These are phyloP conservation scores for Apiospora saccharicola DNA, from an alignment of 2,329 filamentous ascomycete genomes.

Conservation along the genomic window DNA sequence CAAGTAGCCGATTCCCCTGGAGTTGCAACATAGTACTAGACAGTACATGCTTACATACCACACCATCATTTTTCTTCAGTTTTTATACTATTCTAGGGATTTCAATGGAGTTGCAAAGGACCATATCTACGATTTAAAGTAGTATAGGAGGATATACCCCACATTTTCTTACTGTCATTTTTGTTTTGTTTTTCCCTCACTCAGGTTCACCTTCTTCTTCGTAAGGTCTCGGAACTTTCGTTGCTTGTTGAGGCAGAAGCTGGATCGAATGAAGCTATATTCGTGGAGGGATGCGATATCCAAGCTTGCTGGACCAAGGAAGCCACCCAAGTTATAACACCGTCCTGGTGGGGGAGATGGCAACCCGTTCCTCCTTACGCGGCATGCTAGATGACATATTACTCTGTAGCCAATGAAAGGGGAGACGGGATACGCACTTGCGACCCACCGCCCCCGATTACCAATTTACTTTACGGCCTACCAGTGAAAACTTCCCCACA, in stretches of 20 bases:
- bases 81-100: constrained; percentile 12
- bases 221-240: constrained; percentile 4
- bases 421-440: constrained; percentile 5
- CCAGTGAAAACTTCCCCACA: not conserved
- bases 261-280: constrained; percentile 15
- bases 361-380: not conserved
- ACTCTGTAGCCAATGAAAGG: constrained; percentile 5
- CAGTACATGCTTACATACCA: not conserved
- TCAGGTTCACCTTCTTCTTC: not conserved
- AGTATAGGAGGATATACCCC: constrained; percentile 31
- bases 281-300: not conserved
- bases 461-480: not conserved
- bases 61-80: not conserved
- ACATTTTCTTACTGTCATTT: constrained; percentile 27
- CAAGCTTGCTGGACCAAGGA: constrained; percentile 10
- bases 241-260: not conserved
- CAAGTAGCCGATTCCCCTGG: not conserved
- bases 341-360: not conserved
- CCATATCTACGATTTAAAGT: constrained; percentile 3
- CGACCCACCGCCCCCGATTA: not conserved
- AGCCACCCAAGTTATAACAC: not conserved
- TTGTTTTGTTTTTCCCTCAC: not conserved
- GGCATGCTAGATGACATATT: not conserved
- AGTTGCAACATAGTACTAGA: not conserved
- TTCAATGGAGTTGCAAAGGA: constrained; percentile 24